These are phyloP conservation scores for Sporisorium reilianum DNA, from an alignment of 1,284 basidiomycete species.

Conservation along the genomic window DNA sequence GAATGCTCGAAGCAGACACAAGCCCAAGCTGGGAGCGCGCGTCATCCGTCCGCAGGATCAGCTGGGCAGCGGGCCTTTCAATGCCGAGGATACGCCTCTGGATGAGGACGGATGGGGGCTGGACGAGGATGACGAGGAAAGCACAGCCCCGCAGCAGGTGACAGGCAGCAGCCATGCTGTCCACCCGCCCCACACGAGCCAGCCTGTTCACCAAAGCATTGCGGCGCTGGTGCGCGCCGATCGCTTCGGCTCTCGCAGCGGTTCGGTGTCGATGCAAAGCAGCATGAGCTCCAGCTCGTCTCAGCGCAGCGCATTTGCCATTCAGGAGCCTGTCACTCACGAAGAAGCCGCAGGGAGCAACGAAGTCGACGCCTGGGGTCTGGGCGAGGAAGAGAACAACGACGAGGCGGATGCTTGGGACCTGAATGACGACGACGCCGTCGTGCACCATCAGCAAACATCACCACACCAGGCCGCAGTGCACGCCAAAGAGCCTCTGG, in stretches of 20 bases:
- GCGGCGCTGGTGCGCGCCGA: slow-evolving; percentile 21
- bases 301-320: slow-evolving; percentile 30
- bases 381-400: slow-evolving; percentile 45
- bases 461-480: slow-evolving; percentile 7
- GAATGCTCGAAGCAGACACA: slow-evolving; percentile 30
- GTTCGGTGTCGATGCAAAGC: slow-evolving; percentile 29
- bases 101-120: slow-evolving; percentile 56
- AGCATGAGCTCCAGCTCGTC: slow-evolving; percentile 37
- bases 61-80: slow-evolving; percentile 59
- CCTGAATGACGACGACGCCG: slow-evolving; percentile 20
- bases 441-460: neutral
- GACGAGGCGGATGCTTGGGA: slow-evolving; percentile 49
- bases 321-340: slow-evolving; percentile 12
- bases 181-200: neutral
- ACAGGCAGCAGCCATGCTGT: neutral
- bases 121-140: slow-evolving; percentile 50
- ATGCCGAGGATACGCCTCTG: slow-evolving; percentile 37
- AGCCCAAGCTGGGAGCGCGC: slow-evolving; percentile 51
- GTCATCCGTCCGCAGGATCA: slow-evolving; percentile 56
- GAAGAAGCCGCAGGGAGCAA: slow-evolving; percentile 6
- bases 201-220: slow-evolving; percentile 14
- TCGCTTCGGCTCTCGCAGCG: slow-evolving; percentile 19
- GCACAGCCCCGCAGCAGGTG: neutral
- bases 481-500: neutral
- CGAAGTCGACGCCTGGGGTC: slow-evolving; percentile 54